Conservation (phyloP, 2,329 filamentous ascomycete species). For the Neodidymelliopsis sp. region DNA sequence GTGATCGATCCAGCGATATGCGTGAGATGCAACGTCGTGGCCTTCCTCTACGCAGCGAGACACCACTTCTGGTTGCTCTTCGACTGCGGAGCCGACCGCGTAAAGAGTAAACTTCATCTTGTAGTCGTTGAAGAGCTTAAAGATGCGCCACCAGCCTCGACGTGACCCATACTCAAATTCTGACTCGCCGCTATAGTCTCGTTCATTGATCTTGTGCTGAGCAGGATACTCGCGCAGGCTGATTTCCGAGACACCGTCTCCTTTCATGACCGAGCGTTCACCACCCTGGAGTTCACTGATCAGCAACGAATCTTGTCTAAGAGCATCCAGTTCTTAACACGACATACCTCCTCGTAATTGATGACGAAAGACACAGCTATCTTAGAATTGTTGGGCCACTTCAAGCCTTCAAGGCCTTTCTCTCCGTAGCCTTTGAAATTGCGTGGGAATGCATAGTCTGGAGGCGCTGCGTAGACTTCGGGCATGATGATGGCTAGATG, state of each 20-base stretch:
- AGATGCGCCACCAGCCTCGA: conserved; percentile 59
- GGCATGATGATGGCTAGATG: conserved; percentile 25
- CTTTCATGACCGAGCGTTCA: conserved; percentile 22
- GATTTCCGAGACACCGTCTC: conserved; percentile 43
- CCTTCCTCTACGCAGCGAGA: conserved; percentile 58
- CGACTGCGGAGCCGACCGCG: conserved; percentile 58
- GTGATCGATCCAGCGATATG: conserved; percentile 62
- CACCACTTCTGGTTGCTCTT: conserved; percentile 58
- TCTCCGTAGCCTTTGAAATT: conserved; percentile 57
- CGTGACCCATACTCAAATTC: conserved; percentile 62
- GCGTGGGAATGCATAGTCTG: conserved; percentile 39
- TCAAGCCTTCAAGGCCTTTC: conserved; percentile 42
- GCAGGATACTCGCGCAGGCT: conserved; percentile 49
- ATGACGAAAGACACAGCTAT: conserved; percentile 51
- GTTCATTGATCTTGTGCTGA: conserved; percentile 50
- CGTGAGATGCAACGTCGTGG: conserved; percentile 60
- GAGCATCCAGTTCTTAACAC: background rate
- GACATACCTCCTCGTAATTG: conserved; percentile 11
- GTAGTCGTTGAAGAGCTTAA: conserved; percentile 58
- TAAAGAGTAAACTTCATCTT: conserved; percentile 61
- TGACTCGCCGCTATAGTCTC: conserved; percentile 56
- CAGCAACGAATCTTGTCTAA: background rate
- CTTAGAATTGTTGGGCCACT: conserved; percentile 40
- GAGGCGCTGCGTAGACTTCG: conserved; percentile 34
- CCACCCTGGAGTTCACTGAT: background rate